Evolutionary conservation across 495 filamentous ascomycete species (phyloP).

Genomic region (Neurospora intermedia): DNA sequence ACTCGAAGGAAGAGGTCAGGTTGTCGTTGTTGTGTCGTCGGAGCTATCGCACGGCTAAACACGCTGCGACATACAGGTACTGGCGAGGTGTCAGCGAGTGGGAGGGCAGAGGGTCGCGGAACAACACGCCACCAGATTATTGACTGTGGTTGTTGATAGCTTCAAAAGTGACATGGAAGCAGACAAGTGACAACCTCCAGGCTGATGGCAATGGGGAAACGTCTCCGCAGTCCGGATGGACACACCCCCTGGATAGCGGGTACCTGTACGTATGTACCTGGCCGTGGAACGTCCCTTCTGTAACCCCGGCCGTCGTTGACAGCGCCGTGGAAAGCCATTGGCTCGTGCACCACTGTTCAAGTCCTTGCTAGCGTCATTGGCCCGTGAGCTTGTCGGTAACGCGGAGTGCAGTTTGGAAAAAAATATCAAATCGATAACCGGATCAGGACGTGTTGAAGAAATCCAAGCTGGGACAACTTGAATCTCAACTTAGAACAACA

Average conservation of each 20-base stretch:
- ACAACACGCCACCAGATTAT: neutral
- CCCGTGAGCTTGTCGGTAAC: constrained; percentile 1
- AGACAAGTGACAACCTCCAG: neutral
- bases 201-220: neutral
- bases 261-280: neutral
- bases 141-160: neutral
- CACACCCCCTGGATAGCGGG: neutral
- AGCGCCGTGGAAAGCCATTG: neutral
- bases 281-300: neutral
- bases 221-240: neutral
- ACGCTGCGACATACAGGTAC: neutral
- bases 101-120: neutral
- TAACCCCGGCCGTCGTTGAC: neutral
- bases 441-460: neutral
- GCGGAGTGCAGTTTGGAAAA: constrained; percentile 1
- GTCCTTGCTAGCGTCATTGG: constrained; percentile 10
- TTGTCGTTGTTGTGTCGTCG: neutral
- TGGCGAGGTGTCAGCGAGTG: neutral
- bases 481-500: neutral
- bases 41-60: neutral
- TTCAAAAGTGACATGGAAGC: neutral
- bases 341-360: neutral
- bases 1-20: neutral
- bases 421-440: neutral
- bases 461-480: neutral